phyloP scores from a whole-genome alignment of 2,329 filamentous ascomycete genomes.

The Ceratocystis albifundus region DNA sequence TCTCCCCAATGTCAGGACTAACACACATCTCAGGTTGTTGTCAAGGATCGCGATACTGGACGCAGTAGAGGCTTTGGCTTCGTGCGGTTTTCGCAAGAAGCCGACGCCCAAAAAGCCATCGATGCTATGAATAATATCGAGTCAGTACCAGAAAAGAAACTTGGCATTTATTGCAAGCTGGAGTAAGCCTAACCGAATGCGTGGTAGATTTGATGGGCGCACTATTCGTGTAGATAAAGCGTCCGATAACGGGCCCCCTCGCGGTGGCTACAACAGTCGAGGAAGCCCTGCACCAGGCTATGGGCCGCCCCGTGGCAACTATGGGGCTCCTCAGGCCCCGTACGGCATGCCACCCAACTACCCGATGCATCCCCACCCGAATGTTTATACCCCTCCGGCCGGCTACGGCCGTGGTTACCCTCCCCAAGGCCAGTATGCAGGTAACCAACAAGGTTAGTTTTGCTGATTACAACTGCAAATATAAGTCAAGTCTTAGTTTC shows the following conservation, averaged over 20 bases:
- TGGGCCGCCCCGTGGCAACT: slow-evolving; percentile 37
- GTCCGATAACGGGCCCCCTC: slow-evolving; percentile 60
- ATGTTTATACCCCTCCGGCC: slow-evolving; percentile 31
- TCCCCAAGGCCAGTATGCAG: slow-evolving; percentile 31
- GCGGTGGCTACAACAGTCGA: slow-evolving; percentile 34
- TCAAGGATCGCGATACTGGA: slow-evolving; percentile 93
- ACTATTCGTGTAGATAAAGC: slow-evolving; percentile 93
- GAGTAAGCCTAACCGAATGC: slow-evolving; percentile 11
- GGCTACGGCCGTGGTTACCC: slow-evolving; percentile 34
- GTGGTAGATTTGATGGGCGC: slow-evolving; percentile 77
- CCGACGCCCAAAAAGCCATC: slow-evolving; percentile 67
- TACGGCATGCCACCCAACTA: slow-evolving; percentile 27
- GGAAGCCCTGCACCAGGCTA: slow-evolving; percentile 33
- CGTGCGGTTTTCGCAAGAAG: slow-evolving; percentile 71
- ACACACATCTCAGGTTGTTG: slow-evolving; percentile 58
- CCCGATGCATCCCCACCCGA: slow-evolving; percentile 26
- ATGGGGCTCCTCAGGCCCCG: slow-evolving; percentile 32
- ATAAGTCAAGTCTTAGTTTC: neutral
- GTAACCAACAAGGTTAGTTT: slow-evolving; percentile 34
- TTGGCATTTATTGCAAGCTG: neutral
- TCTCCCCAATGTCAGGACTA: neutral
- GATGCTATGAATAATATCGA: slow-evolving; percentile 75
- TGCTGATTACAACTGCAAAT: neutral
- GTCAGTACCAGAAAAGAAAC: slow-evolving; percentile 41
- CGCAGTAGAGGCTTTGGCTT: slow-evolving; percentile 97